Percentiles rank a stretch among this genome's conserved stretches.
Conservation (phyloP, 768 basidiomycete species). For the Lentinula sp. region DNA sequence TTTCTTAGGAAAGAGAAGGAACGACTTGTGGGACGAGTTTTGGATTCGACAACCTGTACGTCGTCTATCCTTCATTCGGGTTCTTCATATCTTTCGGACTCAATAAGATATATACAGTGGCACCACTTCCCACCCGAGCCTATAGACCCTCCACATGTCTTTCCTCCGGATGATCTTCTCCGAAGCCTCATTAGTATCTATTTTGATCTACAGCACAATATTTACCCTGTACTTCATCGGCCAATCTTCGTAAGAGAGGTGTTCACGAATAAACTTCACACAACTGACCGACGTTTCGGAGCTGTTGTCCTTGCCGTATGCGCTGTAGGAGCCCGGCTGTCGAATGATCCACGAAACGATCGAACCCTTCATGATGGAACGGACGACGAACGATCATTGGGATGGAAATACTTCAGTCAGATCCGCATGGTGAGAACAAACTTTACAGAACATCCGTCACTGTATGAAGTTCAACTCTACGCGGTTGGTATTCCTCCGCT, state of each 20-base stretch:
- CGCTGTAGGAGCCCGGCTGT: constrained; percentile 39
- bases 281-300: constrained; percentile 22
- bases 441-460: constrained; percentile 22
- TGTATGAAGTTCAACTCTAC: constrained; percentile 33
- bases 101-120: not conserved
- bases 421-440: constrained; percentile 26
- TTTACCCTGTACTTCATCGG: constrained; percentile 45
- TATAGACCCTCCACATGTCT: constrained; percentile 7
- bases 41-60: not conserved
- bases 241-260: constrained; percentile 39
- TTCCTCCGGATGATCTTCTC: constrained; percentile 31
- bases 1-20: not conserved
- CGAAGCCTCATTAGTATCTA: constrained; percentile 38
- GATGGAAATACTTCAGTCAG: constrained; percentile 32
- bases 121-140: not conserved
- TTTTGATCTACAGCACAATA: constrained; percentile 33
- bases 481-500: constrained; percentile 18
- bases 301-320: constrained; percentile 43
- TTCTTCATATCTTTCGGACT: not conserved
- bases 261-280: not conserved
- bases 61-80: not conserved
- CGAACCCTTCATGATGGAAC: constrained; percentile 3
- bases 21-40: not conserved
- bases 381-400: constrained; percentile 8
- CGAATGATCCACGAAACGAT: constrained; percentile 37